Base-by-base conservation (phyloP, 2,329 filamentous ascomycete genomes). In the Ascochyta pisi region DNA sequence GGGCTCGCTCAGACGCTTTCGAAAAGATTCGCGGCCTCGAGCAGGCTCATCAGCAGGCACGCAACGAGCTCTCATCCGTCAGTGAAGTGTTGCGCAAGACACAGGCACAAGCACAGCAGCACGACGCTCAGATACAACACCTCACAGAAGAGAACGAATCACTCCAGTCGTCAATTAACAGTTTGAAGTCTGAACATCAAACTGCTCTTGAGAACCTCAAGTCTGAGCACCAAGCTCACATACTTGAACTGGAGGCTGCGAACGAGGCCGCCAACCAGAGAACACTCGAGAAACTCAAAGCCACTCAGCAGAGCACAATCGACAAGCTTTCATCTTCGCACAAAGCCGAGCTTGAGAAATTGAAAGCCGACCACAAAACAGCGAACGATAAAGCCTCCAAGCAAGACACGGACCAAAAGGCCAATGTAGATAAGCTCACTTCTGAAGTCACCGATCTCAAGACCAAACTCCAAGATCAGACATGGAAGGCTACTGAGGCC, bases 401-500 rank as follows among this genome's bases (percentile, higher is more conserved):
- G 27, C 29, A 45, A 10, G 12, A 6, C 5, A 33, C 47, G 3
- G 10, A 33, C 9, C 47, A 69, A 3, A 51, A 51, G 13, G 37
- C 53, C 10, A n/a, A 37, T 4, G 9, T 47, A 6, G 53, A 46
- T 22, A 67, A 63, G 16, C 45, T 76, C 22, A 71, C 73, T 42
- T 64, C 73, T 0, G 74, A 77, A 41, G 52, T 57, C 31, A 64
- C 64, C 8, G 58, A 62, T 1, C 54, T 67, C 12, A 69, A 67
- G 15, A 78, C 79, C 19, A 80, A 83, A 49, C 68, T 79, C 19
- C 78, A 80, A 62, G 78, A 75, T 16, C 63, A 71, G 42, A 71
- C 66, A 2, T 76, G 72, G 72, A 75, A 79, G 52, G 69, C 77
- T 38, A 79, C 78, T 37, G 81, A 84, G 42, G 76, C 76, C 13